Conservation (phyloP, 208 protist species). For the Acanthamoeba lugdunensis region DNA sequence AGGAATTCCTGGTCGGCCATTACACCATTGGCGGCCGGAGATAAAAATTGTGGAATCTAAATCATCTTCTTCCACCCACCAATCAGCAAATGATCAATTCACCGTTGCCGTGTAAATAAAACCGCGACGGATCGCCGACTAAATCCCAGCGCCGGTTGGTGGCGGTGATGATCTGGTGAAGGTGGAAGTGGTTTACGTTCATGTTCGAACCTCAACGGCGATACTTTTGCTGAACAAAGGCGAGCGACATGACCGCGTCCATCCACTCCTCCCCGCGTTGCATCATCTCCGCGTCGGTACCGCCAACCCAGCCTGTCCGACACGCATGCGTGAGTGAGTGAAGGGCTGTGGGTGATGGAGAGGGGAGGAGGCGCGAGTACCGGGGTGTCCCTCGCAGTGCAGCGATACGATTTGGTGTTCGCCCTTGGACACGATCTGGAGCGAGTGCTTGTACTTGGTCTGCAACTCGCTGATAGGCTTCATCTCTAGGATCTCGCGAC, state of each 20-base stretch:
- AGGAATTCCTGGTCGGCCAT: not conserved
- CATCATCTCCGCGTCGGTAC: not conserved
- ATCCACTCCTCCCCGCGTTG: conserved; percentile 39
- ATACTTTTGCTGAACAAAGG: conserved; percentile 60
- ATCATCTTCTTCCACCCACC: not conserved
- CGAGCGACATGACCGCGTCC: conserved; percentile 36
- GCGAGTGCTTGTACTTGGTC: conserved; percentile 43
- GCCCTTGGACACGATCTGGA: conserved; percentile 56
- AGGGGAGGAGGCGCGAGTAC: not conserved
- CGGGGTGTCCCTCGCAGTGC: not conserved
- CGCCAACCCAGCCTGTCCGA: not conserved
- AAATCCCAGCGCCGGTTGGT: too few relatives aligned
- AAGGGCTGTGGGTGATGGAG: not conserved
- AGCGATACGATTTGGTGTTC: conserved; percentile 33
- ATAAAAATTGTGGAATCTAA: not conserved
- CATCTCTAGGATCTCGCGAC: conserved; percentile 1
- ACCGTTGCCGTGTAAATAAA: too few relatives aligned
- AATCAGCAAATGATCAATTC: not conserved
- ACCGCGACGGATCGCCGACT: too few relatives aligned
- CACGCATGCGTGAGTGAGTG: too few relatives aligned
- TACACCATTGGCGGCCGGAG: not conserved
- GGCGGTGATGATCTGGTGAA: too few relatives aligned
- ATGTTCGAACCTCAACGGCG: not conserved
- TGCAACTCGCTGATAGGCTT: conserved; percentile 47
- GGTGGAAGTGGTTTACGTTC: too few relatives aligned